These are phyloP conservation scores for Picochlorum sp. DNA, from an alignment of 139 green algal species.

Conservation along the genomic window DNA sequence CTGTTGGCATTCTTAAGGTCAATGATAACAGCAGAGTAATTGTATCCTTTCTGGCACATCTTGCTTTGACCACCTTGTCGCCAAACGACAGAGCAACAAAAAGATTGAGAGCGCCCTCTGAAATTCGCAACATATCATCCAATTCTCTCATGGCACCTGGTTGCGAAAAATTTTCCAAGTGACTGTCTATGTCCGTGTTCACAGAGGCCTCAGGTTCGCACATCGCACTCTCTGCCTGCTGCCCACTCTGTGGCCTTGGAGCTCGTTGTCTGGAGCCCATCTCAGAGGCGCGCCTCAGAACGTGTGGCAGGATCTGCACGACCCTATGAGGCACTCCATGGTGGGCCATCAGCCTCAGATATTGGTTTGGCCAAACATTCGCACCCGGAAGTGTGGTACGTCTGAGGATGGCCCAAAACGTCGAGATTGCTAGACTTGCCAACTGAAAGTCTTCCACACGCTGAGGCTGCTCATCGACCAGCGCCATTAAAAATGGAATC, in stretches of 20 bases:
- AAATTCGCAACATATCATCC: not conserved
- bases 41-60: constrained; percentile 30
- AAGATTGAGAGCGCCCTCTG: constrained; percentile 2
- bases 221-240: not conserved
- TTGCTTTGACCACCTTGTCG: constrained; percentile 60
- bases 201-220: not conserved
- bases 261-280: not conserved
- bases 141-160: not conserved
- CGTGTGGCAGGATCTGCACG: constrained; percentile 4
- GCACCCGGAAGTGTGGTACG: not conserved
- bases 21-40: constrained; percentile 13
- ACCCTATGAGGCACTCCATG: constrained; percentile 14
- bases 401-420: constrained; percentile 19
- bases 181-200: too few relatives aligned
- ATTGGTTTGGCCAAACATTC: constrained; percentile 12
- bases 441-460: constrained; percentile 14
- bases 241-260: not conserved
- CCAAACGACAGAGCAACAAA: constrained; percentile 20
- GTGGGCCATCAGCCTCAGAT: constrained; percentile 21
- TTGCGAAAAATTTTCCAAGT: too few relatives aligned
- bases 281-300: constrained; percentile 19
- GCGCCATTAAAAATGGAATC: constrained; percentile 10
- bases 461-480: constrained; percentile 20
- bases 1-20: not conserved
- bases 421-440: not conserved